Percentiles rank a stretch among this genome's conserved stretches.
phyloP scores from a whole-genome alignment of 2,329 filamentous ascomycete genomes.

The Aspergillus latus region DNA sequence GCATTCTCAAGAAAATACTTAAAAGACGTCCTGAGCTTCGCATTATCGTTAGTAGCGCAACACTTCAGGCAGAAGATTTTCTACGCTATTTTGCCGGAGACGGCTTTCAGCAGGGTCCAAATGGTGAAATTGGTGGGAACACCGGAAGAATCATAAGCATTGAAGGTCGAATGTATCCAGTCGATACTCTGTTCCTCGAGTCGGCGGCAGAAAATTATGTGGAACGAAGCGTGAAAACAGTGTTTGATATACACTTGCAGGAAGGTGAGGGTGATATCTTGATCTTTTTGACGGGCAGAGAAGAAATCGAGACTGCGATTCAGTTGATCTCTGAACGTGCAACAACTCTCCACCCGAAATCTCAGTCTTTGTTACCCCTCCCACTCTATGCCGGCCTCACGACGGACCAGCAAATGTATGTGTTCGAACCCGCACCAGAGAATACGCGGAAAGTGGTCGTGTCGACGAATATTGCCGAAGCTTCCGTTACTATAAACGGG shows the following conservation, averaged over 20 bases:
- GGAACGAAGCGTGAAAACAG: conserved; percentile 75
- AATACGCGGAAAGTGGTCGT: conserved; percentile 89
- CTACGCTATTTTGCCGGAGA: conserved; percentile 69
- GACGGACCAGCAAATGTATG: conserved; percentile 89
- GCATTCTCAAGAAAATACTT: conserved; percentile 85
- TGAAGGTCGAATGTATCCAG: conserved; percentile 83
- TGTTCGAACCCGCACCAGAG: conserved; percentile 80
- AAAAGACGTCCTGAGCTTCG: conserved; percentile 77
- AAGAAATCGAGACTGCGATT: conserved; percentile 85
- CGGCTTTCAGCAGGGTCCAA: conserved; percentile 37
- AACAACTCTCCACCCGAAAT: conserved; percentile 59
- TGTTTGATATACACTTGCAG: conserved; percentile 81
- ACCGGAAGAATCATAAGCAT: conserved; percentile 72
- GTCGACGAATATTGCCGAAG: conserved; percentile 94
- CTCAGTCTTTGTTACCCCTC: conserved; percentile 64
- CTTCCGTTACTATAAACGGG: conserved; percentile 89
- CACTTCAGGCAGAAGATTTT: conserved; percentile 85
- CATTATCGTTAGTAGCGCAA: conserved; percentile 90
- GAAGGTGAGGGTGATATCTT: conserved; percentile 84
- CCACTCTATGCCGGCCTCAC: conserved; percentile 87
- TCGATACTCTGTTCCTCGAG: conserved; percentile 80
- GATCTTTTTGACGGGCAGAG: conserved; percentile 86
- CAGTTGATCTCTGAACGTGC: conserved; percentile 74
- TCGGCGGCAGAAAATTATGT: conserved; percentile 81
- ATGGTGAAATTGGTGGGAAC: conserved; percentile 40